Conservation (phyloP, 768 basidiomycete genomes). For the Kwoniella dendrophila region DNA sequence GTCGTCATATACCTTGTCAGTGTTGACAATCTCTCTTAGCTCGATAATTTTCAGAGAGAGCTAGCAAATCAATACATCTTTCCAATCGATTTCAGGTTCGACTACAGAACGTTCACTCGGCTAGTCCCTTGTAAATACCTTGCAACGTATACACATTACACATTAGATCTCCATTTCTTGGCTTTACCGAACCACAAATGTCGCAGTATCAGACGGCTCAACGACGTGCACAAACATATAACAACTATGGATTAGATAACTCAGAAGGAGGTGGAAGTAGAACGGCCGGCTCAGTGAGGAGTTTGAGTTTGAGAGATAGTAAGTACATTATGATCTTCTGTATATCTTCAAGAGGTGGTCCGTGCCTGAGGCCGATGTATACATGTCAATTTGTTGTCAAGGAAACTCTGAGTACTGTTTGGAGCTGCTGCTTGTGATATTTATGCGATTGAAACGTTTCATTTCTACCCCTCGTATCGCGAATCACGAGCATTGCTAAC, state of each 20-base stretch:
- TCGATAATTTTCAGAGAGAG: too few relatives aligned
- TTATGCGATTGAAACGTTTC: too few relatives aligned
- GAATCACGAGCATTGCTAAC: not conserved
- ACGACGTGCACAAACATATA: constrained; percentile 46
- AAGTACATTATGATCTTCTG: constrained; percentile 3
- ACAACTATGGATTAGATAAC: constrained; percentile 22
- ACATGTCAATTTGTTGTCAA: not conserved
- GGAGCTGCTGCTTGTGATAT: too few relatives aligned
- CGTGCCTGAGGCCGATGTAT: not conserved
- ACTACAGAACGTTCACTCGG: too few relatives aligned
- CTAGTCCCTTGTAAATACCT: too few relatives aligned
- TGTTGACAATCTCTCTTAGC: too few relatives aligned
- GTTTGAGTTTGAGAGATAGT: constrained; percentile 41
- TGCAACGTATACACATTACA: not conserved
- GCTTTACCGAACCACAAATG: not conserved
- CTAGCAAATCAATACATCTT: too few relatives aligned
- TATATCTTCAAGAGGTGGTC: not conserved
- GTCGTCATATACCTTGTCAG: too few relatives aligned
- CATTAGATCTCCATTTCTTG: too few relatives aligned
- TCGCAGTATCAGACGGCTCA: constrained; percentile 26
- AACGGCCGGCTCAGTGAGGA: constrained; percentile 25
- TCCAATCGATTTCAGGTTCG: too few relatives aligned
- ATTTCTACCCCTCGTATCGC: not conserved
- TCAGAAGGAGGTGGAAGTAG: constrained; percentile 14
- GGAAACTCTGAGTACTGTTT: not conserved